Percentiles rank a stretch among this genome's conserved stretches.
phyloP scores from a whole-genome alignment of 345 rosid genomes.

The Lumnitzera racemosa region DNA sequence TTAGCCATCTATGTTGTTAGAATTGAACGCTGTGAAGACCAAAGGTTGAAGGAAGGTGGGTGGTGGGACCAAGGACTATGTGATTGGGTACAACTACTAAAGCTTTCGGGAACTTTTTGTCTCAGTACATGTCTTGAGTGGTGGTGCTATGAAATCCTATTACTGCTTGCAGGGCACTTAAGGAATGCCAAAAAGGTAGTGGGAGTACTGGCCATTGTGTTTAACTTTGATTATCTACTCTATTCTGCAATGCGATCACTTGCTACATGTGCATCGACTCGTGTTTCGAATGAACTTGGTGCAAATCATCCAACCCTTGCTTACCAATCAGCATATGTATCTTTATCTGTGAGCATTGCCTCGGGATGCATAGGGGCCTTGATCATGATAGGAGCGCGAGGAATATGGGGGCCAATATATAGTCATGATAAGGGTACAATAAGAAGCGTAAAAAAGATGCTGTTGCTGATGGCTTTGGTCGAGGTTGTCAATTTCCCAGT shows the following conservation, averaged over 20 bases:
- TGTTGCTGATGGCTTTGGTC: conserved; percentile 58
- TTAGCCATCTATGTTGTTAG: conserved; percentile 38
- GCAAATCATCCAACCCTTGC: conserved; percentile 54
- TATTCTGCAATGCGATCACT: conserved; percentile 69
- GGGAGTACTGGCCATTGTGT: conserved; percentile 53
- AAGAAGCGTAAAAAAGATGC: conserved; percentile 51
- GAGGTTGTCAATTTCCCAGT: conserved; percentile 76
- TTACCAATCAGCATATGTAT: conserved; percentile 41
- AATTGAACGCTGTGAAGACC: conserved; percentile 32
- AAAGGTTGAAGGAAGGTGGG: conserved; percentile 52
- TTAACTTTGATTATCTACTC: conserved; percentile 83
- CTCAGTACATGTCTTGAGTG: conserved; percentile 93
- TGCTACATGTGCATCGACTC: conserved; percentile 70
- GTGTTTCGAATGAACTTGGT: conserved; percentile 87
- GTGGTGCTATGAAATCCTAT: conserved; percentile 94
- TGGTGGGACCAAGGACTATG: conserved; percentile 44
- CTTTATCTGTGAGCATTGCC: conserved; percentile 28
- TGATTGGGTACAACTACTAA: conserved; percentile 60
- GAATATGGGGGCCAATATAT: conserved; percentile 63
- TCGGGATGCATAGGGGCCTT: conserved; percentile 47
- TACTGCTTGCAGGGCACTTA: conserved; percentile 66
- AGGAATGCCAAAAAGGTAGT: conserved; percentile 52
- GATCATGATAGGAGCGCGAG: conserved; percentile 53
- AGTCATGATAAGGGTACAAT: conserved; percentile 45
- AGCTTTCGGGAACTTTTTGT: conserved; percentile 81